A percentile compares a stretch with the other conserved stretches of the same genome.
Evolutionary conservation across 169 alveolate species (phyloP).

Genomic region (Plasmodium billcollinsi): DNA sequence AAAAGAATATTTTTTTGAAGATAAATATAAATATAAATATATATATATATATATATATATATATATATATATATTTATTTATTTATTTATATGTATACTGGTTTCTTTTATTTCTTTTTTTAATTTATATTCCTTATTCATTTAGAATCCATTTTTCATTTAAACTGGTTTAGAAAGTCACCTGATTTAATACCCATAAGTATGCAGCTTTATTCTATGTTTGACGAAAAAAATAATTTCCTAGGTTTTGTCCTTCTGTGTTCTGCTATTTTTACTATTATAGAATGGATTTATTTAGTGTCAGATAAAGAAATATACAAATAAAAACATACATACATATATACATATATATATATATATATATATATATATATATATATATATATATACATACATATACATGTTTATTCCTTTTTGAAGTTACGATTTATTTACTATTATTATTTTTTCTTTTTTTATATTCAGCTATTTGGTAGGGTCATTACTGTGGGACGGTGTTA

Average conservation of each 20-base stretch:
- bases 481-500: conserved; percentile 67
- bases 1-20: no score
- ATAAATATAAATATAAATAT: neutral
- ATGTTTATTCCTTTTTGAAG: neutral
- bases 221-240: conserved; percentile 54
- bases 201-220: conserved; percentile 75
- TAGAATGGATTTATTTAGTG: conserved; percentile 74
- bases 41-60: no score
- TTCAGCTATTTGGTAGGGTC: conserved; percentile 33
- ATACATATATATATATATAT: neutral
- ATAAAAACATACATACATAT: neutral
- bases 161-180: conserved; percentile 75
- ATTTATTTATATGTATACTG: neutral
- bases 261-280: conserved; percentile 73
- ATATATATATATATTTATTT: neutral
- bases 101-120: conserved; percentile 10
- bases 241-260: conserved; percentile 59
- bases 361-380: neutral
- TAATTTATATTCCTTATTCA: neutral
- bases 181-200: conserved; percentile 75
- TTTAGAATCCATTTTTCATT: conserved; percentile 67
- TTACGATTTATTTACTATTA: neutral
- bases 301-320: conserved; percentile 6
- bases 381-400: neutral
- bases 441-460: conserved; percentile 14